Evolutionary conservation across 2,329 filamentous ascomycete genomes (phyloP).

Genomic region (Colletotrichum liaoningense): DNA sequence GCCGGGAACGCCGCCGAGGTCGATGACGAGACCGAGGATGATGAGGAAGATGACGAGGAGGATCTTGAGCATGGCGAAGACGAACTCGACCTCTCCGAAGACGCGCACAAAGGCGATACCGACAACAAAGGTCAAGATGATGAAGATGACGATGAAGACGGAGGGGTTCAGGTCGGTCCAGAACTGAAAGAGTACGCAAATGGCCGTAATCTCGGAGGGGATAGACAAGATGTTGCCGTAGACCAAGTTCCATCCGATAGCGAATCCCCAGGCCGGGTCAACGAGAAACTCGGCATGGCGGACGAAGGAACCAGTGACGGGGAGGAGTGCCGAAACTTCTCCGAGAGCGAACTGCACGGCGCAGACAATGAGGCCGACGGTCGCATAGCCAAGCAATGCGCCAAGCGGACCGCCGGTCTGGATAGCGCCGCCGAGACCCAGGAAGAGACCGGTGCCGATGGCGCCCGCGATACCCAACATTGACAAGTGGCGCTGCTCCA

Average conservation of each 20-base stretch:
- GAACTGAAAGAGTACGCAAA: constrained; percentile 40
- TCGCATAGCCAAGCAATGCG: constrained; percentile 63
- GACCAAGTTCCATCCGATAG: constrained; percentile 70
- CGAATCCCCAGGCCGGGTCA: constrained; percentile 69
- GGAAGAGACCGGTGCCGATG: constrained; percentile 71
- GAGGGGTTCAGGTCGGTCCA: constrained; percentile 38
- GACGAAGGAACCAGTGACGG: constrained; percentile 72
- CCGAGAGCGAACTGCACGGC: constrained; percentile 70
- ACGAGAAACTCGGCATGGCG: constrained; percentile 70
- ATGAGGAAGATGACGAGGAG: constrained; percentile 70
- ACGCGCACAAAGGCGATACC: constrained; percentile 36
- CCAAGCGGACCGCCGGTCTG: constrained; percentile 60
- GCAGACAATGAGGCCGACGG: constrained; percentile 67
- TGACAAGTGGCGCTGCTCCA: constrained; percentile 67
- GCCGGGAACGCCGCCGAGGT: constrained; percentile 43
- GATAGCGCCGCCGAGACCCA: constrained; percentile 67
- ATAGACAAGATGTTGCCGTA: constrained; percentile 57
- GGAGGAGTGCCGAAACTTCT: constrained; percentile 69
- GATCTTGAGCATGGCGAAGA: constrained; percentile 66
- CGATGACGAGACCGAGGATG: constrained; percentile 64
- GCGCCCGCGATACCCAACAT: constrained; percentile 73
- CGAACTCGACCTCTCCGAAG: constrained; percentile 69
- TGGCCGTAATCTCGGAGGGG: constrained; percentile 43
- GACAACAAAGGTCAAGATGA: constrained; percentile 38
- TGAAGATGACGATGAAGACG: constrained; percentile 39